These are phyloP conservation scores for Pseudoneurospora amorphoporcata DNA, from an alignment of 495 filamentous ascomycete genomes.

Conservation along the genomic window DNA sequence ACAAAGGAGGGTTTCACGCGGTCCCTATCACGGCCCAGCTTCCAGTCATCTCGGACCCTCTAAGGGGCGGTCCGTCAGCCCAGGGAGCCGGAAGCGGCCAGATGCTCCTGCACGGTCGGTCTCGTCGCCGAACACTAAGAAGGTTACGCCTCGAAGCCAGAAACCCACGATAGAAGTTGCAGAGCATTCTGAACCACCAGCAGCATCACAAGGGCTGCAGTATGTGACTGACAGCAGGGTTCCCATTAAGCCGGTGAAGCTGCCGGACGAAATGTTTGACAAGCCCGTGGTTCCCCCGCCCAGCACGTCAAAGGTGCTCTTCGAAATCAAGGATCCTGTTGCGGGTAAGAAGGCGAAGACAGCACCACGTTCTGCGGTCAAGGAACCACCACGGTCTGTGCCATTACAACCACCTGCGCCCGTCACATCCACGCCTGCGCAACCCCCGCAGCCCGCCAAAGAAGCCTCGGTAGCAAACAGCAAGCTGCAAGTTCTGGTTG, in stretches of 20 bases:
- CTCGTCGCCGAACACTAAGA: conserved; percentile 3
- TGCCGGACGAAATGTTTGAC: conserved; percentile 27
- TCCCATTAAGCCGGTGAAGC: conserved; percentile 30
- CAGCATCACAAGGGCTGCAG: conserved; percentile 12
- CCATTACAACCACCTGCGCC: background rate
- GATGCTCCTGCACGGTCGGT: conserved; percentile 1
- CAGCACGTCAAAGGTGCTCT: conserved; percentile 22
- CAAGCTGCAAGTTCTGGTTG: conserved; percentile 61
- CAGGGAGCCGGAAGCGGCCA: conserved; percentile 8
- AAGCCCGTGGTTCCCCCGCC: conserved; percentile 6
- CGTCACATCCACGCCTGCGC: background rate
- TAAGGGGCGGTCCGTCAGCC: conserved; percentile 12
- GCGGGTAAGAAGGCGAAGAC: background rate
- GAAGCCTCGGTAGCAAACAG: background rate
- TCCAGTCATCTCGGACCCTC: conserved; percentile 10
- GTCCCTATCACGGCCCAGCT: conserved; percentile 5
- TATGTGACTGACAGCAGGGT: conserved; percentile 24
- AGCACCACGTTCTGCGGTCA: background rate
- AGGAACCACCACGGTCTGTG: background rate
- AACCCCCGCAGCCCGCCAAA: conserved; percentile 2
- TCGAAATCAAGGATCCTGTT: conserved; percentile 17
- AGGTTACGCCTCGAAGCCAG: background rate
- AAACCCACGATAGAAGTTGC: background rate
- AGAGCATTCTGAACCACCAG: background rate
- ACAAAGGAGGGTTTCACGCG: conserved; percentile 6